Base-by-base conservation (phyloP, 2,329 filamentous ascomycete species). In the Mollisia scopiformis region DNA sequence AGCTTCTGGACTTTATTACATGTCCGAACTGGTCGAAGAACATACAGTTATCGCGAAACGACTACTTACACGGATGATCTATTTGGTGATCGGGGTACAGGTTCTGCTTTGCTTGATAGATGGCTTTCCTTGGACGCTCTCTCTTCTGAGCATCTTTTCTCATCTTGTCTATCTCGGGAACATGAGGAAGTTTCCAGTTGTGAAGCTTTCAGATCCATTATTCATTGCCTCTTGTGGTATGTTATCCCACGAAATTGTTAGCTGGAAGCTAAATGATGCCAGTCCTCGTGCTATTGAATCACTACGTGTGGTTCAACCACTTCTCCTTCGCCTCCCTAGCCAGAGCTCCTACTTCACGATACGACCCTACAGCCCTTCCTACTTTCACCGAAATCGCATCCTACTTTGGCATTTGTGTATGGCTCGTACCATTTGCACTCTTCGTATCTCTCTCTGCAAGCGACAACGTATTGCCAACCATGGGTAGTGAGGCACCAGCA, bases 1-100 rank as follows among this genome's bases (percentile, higher is more conserved):
- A 92, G 95, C 95, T 39, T 97, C 93, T n/a, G 95, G 95, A 37
- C 87, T 99, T 27, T 99, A 99, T 80, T 99, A 99, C 76, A 89
- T 99, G 57, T 97, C 94, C 25, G 95, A 99, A 76, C 88, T 98
- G 14, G 95, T 99, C 63, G 95, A 99, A 78, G 95, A 99, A 76
- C 94, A 99, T 74, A 97, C 94, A 3, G 94, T 98, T 11, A 78
- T 96, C 64, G 91, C 93, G 13, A 96, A 96, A 75, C 91, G 89
- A 59, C 80, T 97, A n/a, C 82, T 99, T 55, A 90, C 85, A 33
- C 88, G 87, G 43, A 82, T 98, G 58, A 97, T 98, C 71, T 97
- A 97, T 79, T 80, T 79, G 64, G 87, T 97, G 66, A 89, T 97
- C 63, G 84, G 71, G 30, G 74, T 93, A 6, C 94, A 97, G 75